These are phyloP conservation scores for Aspergillus carlsbadensis DNA, from an alignment of 495 filamentous ascomycete species.

Conservation along the genomic window DNA sequence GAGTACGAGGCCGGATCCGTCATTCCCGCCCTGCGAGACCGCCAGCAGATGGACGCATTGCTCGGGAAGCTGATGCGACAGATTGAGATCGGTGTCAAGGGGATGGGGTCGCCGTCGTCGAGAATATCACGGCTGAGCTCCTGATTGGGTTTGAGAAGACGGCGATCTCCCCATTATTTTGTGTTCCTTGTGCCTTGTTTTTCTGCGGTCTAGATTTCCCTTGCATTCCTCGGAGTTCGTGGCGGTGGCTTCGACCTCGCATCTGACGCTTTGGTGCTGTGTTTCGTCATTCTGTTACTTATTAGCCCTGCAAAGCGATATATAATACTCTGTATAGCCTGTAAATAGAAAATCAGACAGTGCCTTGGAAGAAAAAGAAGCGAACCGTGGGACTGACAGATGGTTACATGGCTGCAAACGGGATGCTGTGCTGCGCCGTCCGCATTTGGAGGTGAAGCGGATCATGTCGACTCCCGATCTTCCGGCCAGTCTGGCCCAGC, in stretches of 20 bases:
- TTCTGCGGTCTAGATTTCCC: slow-evolving; percentile 8
- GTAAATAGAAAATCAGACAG: slow-evolving; percentile 16
- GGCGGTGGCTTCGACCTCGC: not conserved
- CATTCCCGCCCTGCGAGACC: slow-evolving; percentile 33
- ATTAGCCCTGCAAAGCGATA: not conserved
- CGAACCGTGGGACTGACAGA: slow-evolving; percentile 3
- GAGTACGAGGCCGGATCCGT: slow-evolving; percentile 45
- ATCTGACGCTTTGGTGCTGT: not conserved
- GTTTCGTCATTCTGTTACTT: slow-evolving; percentile 2
- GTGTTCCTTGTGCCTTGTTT: not conserved
- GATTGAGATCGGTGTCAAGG: slow-evolving; percentile 30
- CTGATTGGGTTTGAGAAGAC: not conserved
- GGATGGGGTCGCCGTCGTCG: slow-evolving; percentile 31
- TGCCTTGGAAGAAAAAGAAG: not conserved
- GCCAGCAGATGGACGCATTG: slow-evolving; percentile 28
- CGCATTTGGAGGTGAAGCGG: slow-evolving; percentile 13
- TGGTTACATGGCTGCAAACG: slow-evolving; percentile 23
- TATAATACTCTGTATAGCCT: slow-evolving; percentile 1
- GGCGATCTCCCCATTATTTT: not conserved
- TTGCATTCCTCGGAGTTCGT: slow-evolving; percentile 17
- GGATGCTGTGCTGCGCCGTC: slow-evolving; percentile 4
- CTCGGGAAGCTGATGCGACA: slow-evolving; percentile 37
- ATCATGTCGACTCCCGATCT: not conserved
- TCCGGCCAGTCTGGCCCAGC: slow-evolving; percentile 3
- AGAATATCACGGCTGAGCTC: slow-evolving; percentile 23